A percentile compares a stretch with the other conserved stretches of the same genome.
phyloP scores from a whole-genome alignment of 2,329 filamentous ascomycete species.

The Thyridium curvatum region DNA sequence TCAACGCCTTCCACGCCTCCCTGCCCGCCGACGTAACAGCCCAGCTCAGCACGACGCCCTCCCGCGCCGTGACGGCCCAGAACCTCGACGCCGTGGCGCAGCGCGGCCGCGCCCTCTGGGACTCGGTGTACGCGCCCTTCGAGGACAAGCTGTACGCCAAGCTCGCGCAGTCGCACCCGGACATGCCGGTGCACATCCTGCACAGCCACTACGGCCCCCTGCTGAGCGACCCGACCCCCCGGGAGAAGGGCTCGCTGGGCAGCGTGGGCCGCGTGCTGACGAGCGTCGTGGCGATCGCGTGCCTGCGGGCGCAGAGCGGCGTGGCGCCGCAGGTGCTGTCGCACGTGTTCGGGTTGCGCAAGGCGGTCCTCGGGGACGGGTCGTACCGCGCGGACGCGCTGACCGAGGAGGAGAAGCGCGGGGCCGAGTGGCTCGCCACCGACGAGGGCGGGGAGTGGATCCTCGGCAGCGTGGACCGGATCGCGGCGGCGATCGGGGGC shows the following conservation, averaged over 20 bases:
- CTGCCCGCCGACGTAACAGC: conserved; percentile 51
- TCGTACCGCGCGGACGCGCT: conserved; percentile 36
- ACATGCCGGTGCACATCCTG: conserved; percentile 75
- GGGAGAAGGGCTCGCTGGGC: conserved; percentile 33
- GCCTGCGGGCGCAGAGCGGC: conserved; percentile 71
- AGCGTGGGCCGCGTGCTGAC: conserved; percentile 66
- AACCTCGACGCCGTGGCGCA: conserved; percentile 48
- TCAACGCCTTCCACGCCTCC: conserved; percentile 61
- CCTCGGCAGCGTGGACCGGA: conserved; percentile 52
- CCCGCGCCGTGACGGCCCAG: conserved; percentile 41
- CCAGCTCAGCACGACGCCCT: conserved; percentile 48
- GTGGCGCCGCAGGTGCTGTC: conserved; percentile 77
- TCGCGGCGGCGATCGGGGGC: conserved; percentile 39
- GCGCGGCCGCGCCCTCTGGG: conserved; percentile 64
- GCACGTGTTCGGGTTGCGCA: conserved; percentile 74
- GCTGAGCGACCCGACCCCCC: conserved; percentile 58
- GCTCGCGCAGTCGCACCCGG: conserved; percentile 70
- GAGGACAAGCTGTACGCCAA: conserved; percentile 64
- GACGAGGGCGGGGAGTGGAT: conserved; percentile 63
- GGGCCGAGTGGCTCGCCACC: conserved; percentile 53
- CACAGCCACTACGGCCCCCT: conserved; percentile 67
- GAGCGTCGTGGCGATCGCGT: conserved; percentile 66
- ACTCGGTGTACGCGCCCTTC: conserved; percentile 70
- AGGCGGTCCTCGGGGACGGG: conserved; percentile 68
- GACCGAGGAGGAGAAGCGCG: conserved; percentile 31